Percentiles rank a stretch among this genome's conserved stretches.
These are phyloP conservation scores for Penicillium steckii DNA, from an alignment of 495 filamentous ascomycete genomes.

Conservation along the genomic window DNA sequence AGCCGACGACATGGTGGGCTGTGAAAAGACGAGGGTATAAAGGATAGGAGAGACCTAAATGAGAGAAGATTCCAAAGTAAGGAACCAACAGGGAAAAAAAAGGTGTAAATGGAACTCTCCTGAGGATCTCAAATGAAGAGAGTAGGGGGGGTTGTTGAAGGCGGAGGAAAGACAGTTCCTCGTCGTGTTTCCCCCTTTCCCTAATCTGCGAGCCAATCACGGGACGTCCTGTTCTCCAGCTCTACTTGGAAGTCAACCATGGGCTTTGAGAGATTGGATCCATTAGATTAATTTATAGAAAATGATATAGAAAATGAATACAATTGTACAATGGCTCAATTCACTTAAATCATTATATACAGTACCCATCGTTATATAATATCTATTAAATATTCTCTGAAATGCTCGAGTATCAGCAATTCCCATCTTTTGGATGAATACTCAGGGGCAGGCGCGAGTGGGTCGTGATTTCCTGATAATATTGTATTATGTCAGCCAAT, in stretches of 20 bases:
- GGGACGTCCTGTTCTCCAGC: conserved; percentile 18
- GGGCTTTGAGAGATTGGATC: neutral
- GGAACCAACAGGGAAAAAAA: conserved; percentile 20
- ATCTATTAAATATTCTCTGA: no score
- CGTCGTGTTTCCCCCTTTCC: conserved; percentile 33
- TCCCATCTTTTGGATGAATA: no score
- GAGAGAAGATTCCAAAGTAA: conserved; percentile 14
- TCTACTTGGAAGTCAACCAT: conserved; percentile 1
- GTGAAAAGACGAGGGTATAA: no score
- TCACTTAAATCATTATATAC: no score
- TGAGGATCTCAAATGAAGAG: conserved; percentile 15
- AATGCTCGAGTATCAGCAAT: no score
- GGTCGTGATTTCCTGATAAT: no score
- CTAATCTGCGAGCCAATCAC: conserved; percentile 27
- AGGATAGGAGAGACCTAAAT: conserved; percentile 21
- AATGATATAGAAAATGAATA: no score
- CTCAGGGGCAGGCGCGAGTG: conserved; percentile 33
- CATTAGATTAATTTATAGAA: neutral
- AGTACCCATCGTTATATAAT: no score
- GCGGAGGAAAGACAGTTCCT: conserved; percentile 25
- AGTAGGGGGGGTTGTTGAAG: conserved; percentile 15
- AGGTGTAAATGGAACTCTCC: conserved; percentile 21
- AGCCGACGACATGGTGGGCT: conserved; percentile 58
- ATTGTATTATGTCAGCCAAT: conserved; percentile 13
- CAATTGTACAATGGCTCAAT: no score